Evolutionary conservation across 768 basidiomycete genomes (phyloP), one percentile per base, ranked within the genome.

Genomic region (Fomitopsis serialis): DNA sequence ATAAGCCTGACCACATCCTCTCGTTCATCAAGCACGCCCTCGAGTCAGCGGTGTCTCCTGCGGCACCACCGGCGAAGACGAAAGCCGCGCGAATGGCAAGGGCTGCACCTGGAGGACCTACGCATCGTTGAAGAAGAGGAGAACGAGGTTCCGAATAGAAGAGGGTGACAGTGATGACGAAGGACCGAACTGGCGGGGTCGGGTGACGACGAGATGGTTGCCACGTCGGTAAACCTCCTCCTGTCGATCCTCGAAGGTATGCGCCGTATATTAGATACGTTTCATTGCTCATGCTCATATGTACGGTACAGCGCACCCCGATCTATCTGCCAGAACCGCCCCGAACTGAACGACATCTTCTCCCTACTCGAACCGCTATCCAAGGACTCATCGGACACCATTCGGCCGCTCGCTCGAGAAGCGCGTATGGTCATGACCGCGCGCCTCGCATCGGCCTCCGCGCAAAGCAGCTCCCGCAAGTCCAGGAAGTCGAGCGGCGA

Each of bases 161-260:
- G 72, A 60, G 8, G 58, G 71, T 1, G 74, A 78, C 22, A 69
- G 67, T 19, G 74, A 74, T 13, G 82, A 82, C 56, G 83, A 85
- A 58, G 77, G 78, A 52, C 76, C 77, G 75, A 70, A 40, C 68
- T 66, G 1, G 73, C 72, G 23, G 61, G 63, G 6, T 65, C 74
- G 42, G 51, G 58, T 5, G 79, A 83, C 60, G 75, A 83, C 29
- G 86, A 87, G 52, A 80, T 96, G 74, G 73, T 78, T 0, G 79
- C 83, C 55, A 96, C 92, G 0, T 82, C 91, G 0, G 67, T 97
- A 21, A 89, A 86, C 54, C 69, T 97, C 0, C 70, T 98, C 23
- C 77, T 98, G 3, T 85, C 94, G 1, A 78, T 92, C 34, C 76
- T 98, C 25, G 93, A 96, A 82, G 89, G 95, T 92, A 56, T 54